phyloP scores from a whole-genome alignment of 2,329 filamentous ascomycete genomes.

The Didymella lethalis region DNA sequence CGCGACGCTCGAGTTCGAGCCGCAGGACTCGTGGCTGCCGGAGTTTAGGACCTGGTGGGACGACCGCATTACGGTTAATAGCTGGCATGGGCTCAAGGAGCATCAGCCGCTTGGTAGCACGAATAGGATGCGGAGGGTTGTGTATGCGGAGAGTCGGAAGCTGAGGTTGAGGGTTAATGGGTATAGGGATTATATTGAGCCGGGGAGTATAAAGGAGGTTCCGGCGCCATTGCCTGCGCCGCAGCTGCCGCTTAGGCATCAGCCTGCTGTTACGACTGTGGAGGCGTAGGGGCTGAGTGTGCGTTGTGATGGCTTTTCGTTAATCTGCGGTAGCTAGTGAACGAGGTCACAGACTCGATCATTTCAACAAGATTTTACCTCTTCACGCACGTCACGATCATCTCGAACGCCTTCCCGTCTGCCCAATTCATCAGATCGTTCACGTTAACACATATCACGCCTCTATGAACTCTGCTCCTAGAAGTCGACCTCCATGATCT shows the following conservation, averaged over 20 bases:
- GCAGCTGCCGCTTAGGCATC: slow-evolving; percentile 28
- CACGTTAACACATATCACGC: too few species aligned
- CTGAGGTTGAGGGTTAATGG: slow-evolving; percentile 52
- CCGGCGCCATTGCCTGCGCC: slow-evolving; percentile 37
- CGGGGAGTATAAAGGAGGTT: slow-evolving; percentile 48
- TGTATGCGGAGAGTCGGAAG: slow-evolving; percentile 54
- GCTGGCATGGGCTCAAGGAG: slow-evolving; percentile 51
- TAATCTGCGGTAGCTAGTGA: too few species aligned
- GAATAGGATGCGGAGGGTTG: slow-evolving; percentile 52
- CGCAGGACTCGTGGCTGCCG: slow-evolving; percentile 52
- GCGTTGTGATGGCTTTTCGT: too few species aligned
- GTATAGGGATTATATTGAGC: slow-evolving; percentile 52
- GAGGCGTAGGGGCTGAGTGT: slow-evolving; percentile 13
- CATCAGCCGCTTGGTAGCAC: slow-evolving; percentile 53
- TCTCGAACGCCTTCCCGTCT: too few species aligned
- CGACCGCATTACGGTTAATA: slow-evolving; percentile 51
- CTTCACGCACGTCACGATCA: too few species aligned
- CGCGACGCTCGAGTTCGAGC: slow-evolving; percentile 53
- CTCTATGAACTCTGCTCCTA: too few species aligned
- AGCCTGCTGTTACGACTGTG: slow-evolving; percentile 29
- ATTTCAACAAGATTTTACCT: too few species aligned
- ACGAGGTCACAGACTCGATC: too few species aligned
- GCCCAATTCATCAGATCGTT: too few species aligned
- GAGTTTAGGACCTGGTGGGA: slow-evolving; percentile 54
- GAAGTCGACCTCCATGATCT: too few species aligned